Evolutionary conservation across 345 rosid species (phyloP).

Genomic region (Rhodomyrtus tomentosa): DNA sequence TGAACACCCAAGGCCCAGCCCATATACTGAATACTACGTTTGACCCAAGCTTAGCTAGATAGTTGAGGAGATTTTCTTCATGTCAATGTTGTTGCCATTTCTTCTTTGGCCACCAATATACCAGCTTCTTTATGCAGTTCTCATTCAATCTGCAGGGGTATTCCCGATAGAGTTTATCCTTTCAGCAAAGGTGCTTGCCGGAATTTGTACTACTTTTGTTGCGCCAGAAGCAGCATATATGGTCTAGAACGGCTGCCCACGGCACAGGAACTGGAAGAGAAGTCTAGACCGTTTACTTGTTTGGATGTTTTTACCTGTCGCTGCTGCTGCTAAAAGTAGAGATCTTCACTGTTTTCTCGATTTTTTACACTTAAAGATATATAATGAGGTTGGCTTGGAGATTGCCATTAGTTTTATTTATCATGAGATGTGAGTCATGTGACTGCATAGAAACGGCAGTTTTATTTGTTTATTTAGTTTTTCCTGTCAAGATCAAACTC

Average conservation of each 20-base stretch:
- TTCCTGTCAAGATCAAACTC: not conserved
- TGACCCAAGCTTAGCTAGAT: not conserved
- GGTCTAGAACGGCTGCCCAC: slow-evolving; percentile 58
- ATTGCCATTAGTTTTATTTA: not conserved
- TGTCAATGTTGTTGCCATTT: not conserved
- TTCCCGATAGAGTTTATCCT: slow-evolving; percentile 75
- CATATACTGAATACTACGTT: not conserved
- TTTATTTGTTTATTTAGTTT: not conserved
- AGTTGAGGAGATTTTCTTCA: not conserved
- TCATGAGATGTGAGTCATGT: not conserved
- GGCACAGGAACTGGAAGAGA: slow-evolving; percentile 52
- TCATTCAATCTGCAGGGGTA: slow-evolving; percentile 30
- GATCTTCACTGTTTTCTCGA: not conserved
- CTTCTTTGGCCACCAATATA: not conserved
- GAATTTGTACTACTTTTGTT: slow-evolving; percentile 59
- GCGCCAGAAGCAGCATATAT: slow-evolving; percentile 21
- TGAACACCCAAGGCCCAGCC: not conserved
- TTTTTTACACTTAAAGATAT: not conserved
- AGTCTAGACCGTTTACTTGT: slow-evolving; percentile 66
- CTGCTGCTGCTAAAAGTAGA: slow-evolving; percentile 45
- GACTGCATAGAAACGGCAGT: not conserved
- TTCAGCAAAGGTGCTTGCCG: slow-evolving; percentile 73
- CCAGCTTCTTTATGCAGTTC: not conserved
- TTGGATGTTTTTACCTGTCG: slow-evolving; percentile 61
- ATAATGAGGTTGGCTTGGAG: not conserved